These are phyloP conservation scores for Erodium chrysanthum DNA, from an alignment of 441 rosid genomes.

Conservation along the genomic window DNA sequence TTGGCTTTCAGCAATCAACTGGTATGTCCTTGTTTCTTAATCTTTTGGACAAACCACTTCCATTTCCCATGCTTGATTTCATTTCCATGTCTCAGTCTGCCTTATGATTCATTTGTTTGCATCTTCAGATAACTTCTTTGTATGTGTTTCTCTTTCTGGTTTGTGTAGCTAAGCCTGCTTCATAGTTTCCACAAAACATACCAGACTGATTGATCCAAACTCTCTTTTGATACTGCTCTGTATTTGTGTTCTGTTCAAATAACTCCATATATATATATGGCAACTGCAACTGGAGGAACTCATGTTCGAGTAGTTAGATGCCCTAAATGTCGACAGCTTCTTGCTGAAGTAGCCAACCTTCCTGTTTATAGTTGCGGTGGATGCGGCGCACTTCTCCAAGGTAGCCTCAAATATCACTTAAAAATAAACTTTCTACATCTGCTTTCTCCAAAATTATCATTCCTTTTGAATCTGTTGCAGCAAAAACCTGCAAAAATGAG, in stretches of 20 bases:
- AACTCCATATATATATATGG: not conserved
- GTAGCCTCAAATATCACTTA: conserved; percentile 24
- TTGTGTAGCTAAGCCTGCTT: no score
- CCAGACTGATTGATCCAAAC: not conserved
- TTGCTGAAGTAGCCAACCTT: conserved; percentile 52
- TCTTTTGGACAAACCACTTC: not conserved
- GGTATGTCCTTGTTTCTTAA: not conserved
- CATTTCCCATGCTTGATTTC: not conserved
- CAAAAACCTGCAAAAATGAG: conserved; percentile 32
- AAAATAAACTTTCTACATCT: not conserved
- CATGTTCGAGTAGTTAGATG: conserved; percentile 58
- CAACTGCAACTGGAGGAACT: conserved; percentile 26
- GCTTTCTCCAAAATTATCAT: not conserved
- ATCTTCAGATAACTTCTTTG: no score
- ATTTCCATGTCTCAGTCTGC: not conserved
- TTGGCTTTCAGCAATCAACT: not conserved
- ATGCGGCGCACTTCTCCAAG: conserved; percentile 57
- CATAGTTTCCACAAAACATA: no score
- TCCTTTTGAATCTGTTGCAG: conserved; percentile 33
- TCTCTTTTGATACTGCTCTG: not conserved
- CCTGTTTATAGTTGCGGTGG: conserved; percentile 68
- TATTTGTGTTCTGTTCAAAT: not conserved
- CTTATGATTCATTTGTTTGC: not conserved
- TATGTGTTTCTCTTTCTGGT: no score
- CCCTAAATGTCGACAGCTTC: conserved; percentile 61